Evolutionary conservation across 2,329 filamentous ascomycete genomes (phyloP).

Genomic region (Fusarium buharicum): DNA sequence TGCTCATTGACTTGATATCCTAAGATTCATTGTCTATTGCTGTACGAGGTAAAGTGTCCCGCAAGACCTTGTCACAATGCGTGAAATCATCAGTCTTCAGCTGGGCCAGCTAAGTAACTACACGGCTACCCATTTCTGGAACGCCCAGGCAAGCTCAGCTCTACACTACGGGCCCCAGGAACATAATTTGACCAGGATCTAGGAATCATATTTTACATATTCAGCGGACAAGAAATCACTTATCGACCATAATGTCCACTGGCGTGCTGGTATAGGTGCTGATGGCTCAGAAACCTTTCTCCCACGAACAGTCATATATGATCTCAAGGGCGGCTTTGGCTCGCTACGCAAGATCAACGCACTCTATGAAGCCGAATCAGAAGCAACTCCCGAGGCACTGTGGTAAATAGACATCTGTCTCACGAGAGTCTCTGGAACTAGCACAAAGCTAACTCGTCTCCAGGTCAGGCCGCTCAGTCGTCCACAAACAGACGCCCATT

Average conservation of each 20-base stretch:
- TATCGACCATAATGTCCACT: slow-evolving; percentile 75
- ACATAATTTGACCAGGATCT: slow-evolving; percentile 6
- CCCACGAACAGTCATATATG: slow-evolving; percentile 91
- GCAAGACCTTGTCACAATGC: slow-evolving; percentile 66
- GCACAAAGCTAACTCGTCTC: background rate
- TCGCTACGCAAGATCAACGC: slow-evolving; percentile 88
- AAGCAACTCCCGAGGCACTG: slow-evolving; percentile 47
- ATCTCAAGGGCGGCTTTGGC: slow-evolving; percentile 93
- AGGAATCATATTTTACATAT: slow-evolving; percentile 99
- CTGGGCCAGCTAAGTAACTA: slow-evolving; percentile 94
- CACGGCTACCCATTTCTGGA: slow-evolving; percentile 96
- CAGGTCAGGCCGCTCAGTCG: slow-evolving; percentile 73
- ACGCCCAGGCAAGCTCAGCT: slow-evolving; percentile 72
- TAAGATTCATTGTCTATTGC: no score
- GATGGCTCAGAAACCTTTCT: slow-evolving; percentile 93
- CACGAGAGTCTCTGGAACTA: background rate
- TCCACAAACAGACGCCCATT: slow-evolving; percentile 76
- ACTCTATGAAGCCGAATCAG: slow-evolving; percentile 73
- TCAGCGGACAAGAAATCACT: slow-evolving; percentile 55
- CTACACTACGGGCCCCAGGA: background rate
- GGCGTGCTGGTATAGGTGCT: slow-evolving; percentile 81
- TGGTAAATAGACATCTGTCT: slow-evolving; percentile 47
- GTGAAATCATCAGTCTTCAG: slow-evolving; percentile 94
- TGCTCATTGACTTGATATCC: no score
- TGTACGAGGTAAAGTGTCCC: no score